These are phyloP conservation scores for Allomyces javanicus DNA, from an alignment of 192 early-diverging fungal species.

Conservation along the genomic window DNA sequence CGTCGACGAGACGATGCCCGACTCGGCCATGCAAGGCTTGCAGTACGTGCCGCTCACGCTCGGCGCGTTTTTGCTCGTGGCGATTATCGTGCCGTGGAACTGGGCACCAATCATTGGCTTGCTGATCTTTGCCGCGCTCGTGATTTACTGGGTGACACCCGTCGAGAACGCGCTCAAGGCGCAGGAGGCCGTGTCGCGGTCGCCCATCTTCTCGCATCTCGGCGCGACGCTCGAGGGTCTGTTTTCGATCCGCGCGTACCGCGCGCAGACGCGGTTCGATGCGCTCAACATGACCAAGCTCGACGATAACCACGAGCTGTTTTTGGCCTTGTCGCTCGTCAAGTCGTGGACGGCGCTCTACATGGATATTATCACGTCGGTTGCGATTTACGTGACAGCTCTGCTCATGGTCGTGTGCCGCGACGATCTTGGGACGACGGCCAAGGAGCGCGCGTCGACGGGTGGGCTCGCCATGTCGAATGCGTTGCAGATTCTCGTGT, in stretches of 20 bases:
- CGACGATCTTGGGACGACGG: slow-evolving; percentile 7
- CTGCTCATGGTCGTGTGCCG: slow-evolving; percentile 27
- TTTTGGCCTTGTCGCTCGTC: slow-evolving; percentile 32
- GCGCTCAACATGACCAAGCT: slow-evolving; percentile 31
- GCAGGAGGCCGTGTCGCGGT: slow-evolving; percentile 44
- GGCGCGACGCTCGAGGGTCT: slow-evolving; percentile 51
- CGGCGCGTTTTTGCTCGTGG: slow-evolving; percentile 35
- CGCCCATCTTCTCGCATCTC: slow-evolving; percentile 50
- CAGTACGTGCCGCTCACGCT: slow-evolving; percentile 27
- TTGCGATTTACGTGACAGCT: slow-evolving; percentile 43
- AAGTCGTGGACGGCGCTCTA: slow-evolving; percentile 37
- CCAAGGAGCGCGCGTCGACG: slow-evolving; percentile 13
- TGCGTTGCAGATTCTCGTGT: slow-evolving; percentile 43
- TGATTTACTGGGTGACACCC: slow-evolving; percentile 17
- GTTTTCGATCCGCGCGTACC: slow-evolving; percentile 43
- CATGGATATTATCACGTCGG: slow-evolving; percentile 35
- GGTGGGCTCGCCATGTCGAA: slow-evolving; percentile 42
- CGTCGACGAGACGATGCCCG: slow-evolving; percentile 28
- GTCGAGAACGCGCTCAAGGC: slow-evolving; percentile 31
- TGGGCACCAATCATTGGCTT: slow-evolving; percentile 25
- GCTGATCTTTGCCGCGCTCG: slow-evolving; percentile 14
- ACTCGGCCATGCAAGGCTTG: slow-evolving; percentile 26
- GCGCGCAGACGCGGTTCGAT: slow-evolving; percentile 35
- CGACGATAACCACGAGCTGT: slow-evolving; percentile 44
- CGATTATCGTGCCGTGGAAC: slow-evolving; percentile 41